Evolutionary conservation across 139 green algal species (phyloP), one percentile per base, ranked within the genome.

Genomic region (Mychonastes homosphaera): DNA sequence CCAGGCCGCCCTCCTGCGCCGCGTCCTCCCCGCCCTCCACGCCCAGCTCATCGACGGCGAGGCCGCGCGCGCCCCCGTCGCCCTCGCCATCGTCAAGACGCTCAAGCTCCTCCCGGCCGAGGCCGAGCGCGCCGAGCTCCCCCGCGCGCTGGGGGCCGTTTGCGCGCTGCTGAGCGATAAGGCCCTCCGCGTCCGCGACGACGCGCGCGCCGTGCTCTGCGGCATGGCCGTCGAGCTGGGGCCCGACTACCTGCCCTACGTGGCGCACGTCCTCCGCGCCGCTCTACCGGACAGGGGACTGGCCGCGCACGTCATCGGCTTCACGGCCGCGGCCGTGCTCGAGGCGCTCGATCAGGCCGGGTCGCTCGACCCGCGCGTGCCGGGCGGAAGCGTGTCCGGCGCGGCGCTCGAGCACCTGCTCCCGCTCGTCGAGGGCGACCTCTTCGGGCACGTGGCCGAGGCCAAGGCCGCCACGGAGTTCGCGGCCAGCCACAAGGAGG

Each of bases 281-380:
- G 70, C 40, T 27, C 52, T 67, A 8, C 59, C 59, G 35, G 59
- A 67, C 59, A 59, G 53, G 49, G 88, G 87, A n/a, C 94, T 81
- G 72, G 87, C 81, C 4, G 77, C 83, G 4, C 88, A 96, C 47
- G 81, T 96, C 18, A 74, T 90, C 18, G 88, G 86, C 24, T 95
- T 87, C 81, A 94, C 87, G 2, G 45, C 87, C 55, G 79, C 94
- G 54, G 75, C 80, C 12, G 63, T 90, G 44, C 66, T 94, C 16
- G 70, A 87, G 50, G 81, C 62, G 13, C 53, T 80, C 41, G 63
- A 50, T 36, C 21, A 16, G 4, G 45, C 44, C 23, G 10, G 9
- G n/a, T n/a, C n/a, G n/a, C n/a, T n/a, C n/a, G n/a, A n/a, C n/a
- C n/a, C n/a, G n/a, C n/a, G n/a, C n/a, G n/a, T n/a, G n/a, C n/a